Base-by-base conservation (phyloP, 176 grass and related monocot genomes). In the Eleusine coracana region DNA sequence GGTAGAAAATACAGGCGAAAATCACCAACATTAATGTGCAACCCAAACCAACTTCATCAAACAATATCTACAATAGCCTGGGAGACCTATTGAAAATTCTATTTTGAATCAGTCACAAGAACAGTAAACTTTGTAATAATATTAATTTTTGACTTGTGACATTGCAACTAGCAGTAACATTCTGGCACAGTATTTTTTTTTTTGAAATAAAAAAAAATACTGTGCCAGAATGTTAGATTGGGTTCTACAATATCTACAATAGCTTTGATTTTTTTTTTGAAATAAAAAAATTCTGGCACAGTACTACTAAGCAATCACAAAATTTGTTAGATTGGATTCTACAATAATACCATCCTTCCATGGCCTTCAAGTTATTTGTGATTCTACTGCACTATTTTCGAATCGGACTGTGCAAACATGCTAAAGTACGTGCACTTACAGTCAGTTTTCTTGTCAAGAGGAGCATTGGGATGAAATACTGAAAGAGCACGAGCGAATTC, bases 381-480 rank as follows among this genome's bases (percentile, higher is more conserved):
- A 64, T 18, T 31, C n/a, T 55, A 41, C 5, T 50, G 2, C 29
- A 10, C 49, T 62, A 62, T 18, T 82, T 75, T 44, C 14, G 17
- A 75, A 0, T 80, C 9, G 27, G 62, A 41, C 41, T 62, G 66
- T 50, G 51, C 7, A 84, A 34, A 80, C 25, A 50, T 14, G 44
- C 42, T 31, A 50, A 67, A 70, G 68, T 62, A 74, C 40, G 39
- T 34, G 41, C 75, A 84, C 96, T 90, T 91, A 98, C 93, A 98
- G 25, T 96, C 85, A 73, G 96, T 98, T 79, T 98, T 95, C 60
- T 96, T 83, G 9, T 96, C 93, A 27, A 74, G 74, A 83, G 89
- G 74, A 80, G 96, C 96, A 95, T 78, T 95, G 77, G 96, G 96
- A 89, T 98, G 96, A 88, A 98, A 98, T 87, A 96, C 96, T 41